A percentile compares a stretch with the other conserved stretches of the same genome.
phyloP scores from a whole-genome alignment of 1,284 basidiomycete species.

The Trichosporon faecale region DNA sequence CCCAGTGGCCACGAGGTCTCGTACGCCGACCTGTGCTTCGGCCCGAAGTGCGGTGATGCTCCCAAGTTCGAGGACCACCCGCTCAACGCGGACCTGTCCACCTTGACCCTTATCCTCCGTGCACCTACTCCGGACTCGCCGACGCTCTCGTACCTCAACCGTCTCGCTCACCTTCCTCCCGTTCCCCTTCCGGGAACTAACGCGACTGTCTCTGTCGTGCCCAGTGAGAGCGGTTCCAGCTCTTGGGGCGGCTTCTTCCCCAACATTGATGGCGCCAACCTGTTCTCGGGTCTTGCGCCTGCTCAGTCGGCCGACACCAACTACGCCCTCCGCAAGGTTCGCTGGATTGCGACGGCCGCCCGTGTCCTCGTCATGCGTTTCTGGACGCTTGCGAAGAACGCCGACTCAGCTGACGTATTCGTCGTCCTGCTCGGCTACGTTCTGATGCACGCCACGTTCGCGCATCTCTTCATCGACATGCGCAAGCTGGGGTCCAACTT shows the following conservation, averaged over 20 bases:
- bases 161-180: slow-evolving; percentile 53
- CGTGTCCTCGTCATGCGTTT: slow-evolving; percentile 77
- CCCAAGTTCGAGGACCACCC: slow-evolving; percentile 38
- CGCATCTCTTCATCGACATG: slow-evolving; percentile 81
- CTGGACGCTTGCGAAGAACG: slow-evolving; percentile 84
- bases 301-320: slow-evolving; percentile 22
- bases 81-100: slow-evolving; percentile 40
- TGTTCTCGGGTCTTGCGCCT: slow-evolving; percentile 36
- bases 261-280: slow-evolving; percentile 38
- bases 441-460: slow-evolving; percentile 93
- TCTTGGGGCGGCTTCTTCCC: slow-evolving; percentile 45
- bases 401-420: slow-evolving; percentile 92
- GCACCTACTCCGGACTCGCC: slow-evolving; percentile 55
- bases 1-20: slow-evolving; percentile 25
- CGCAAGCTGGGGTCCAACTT: slow-evolving; percentile 82
- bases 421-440: slow-evolving; percentile 93
- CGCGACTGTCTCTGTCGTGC: slow-evolving; percentile 39
- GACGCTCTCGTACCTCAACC: slow-evolving; percentile 60
- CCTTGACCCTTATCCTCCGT: slow-evolving; percentile 41
- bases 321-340: slow-evolving; percentile 66
- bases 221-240: slow-evolving; percentile 15
- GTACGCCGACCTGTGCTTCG: slow-evolving; percentile 43
- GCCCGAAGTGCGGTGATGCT: slow-evolving; percentile 28
- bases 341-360: slow-evolving; percentile 82
- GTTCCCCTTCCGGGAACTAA: slow-evolving; percentile 34